Percentiles rank a stretch among this genome's conserved stretches.
These are phyloP conservation scores for Boletus speciosus DNA, from an alignment of 768 basidiomycete species.

Conservation along the genomic window DNA sequence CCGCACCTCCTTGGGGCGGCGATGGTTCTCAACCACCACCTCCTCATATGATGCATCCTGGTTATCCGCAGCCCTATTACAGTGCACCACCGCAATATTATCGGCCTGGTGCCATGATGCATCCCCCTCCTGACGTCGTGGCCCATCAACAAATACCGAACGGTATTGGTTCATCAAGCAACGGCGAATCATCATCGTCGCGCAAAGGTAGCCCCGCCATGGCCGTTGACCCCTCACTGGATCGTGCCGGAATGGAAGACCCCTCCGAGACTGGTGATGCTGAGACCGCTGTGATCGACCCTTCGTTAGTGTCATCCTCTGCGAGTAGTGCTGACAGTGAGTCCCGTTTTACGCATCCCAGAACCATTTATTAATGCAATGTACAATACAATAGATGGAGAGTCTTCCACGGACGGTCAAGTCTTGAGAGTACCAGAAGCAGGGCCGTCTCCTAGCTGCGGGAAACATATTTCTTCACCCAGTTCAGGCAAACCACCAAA, in stretches of 20 bases:
- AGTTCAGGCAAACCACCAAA: conserved; percentile 6
- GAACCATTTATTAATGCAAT: conserved; percentile 33
- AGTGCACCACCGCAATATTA: conserved; percentile 45
- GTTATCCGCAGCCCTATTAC: conserved; percentile 38
- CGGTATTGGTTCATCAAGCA: conserved; percentile 20
- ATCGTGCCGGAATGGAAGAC: conserved; percentile 13
- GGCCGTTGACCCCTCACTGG: conserved; percentile 25
- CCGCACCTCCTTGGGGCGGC: conserved; percentile 31
- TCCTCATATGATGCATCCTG: conserved; percentile 31
- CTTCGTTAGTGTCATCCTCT: conserved; percentile 33
- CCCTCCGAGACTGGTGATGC: conserved; percentile 7
- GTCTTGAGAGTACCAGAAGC: conserved; percentile 5
- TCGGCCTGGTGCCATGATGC: conserved; percentile 34
- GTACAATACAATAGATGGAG: conserved; percentile 34
- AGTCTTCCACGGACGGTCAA: conserved; percentile 13
- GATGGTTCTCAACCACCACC: conserved; percentile 38
- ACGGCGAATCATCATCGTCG: conserved; percentile 27
- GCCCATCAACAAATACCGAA: conserved; percentile 24
- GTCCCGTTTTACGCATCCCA: conserved; percentile 19
- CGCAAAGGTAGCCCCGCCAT: conserved; percentile 25
- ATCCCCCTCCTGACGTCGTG: conserved; percentile 13
- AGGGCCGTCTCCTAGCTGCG: conserved; percentile 4
- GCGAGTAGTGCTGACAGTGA: conserved; percentile 18
- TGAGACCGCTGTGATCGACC: conserved; percentile 35
- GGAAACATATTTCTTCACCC: conserved; percentile 7